Conservation (phyloP, 2,329 filamentous ascomycete species). For the Myriosclerotinia duriaeana region DNA sequence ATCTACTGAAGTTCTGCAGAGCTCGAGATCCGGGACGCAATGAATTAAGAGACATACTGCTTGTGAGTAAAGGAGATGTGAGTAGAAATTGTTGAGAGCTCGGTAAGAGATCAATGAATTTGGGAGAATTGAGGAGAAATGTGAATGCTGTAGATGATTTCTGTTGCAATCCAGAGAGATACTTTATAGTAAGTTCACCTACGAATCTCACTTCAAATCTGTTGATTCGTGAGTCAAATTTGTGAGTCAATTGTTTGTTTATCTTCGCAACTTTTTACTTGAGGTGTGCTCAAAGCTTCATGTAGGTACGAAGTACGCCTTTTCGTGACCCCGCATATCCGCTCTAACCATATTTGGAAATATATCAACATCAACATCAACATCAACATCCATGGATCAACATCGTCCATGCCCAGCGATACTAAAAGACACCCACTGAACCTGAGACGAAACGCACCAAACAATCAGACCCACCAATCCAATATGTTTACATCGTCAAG, state of each 20-base stretch:
- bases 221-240: slow-evolving; percentile 12
- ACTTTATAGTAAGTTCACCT: slow-evolving; percentile 12
- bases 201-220: slow-evolving; percentile 4
- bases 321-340: not conserved
- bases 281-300: slow-evolving; percentile 15
- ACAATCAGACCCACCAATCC: not conserved
- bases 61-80: slow-evolving; percentile 11
- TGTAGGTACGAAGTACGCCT: no score
- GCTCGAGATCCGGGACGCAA: slow-evolving; percentile 22
- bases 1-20: slow-evolving; percentile 31
- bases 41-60: slow-evolving; percentile 20
- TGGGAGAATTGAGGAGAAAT: not conserved
- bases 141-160: not conserved
- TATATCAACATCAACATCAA: not conserved
- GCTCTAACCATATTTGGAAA: not conserved
- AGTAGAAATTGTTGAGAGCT: slow-evolving; percentile 4
- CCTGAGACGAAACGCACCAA: slow-evolving; percentile 8
- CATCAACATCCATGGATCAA: no score
- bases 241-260: slow-evolving; percentile 3
- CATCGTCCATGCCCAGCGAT: no score
- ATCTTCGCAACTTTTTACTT: slow-evolving; percentile 4
- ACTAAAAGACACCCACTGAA: not conserved
- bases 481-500: slow-evolving; percentile 10
- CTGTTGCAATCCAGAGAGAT: not conserved
- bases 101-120: not conserved